Evolutionary conservation across 176 grass and related monocot species (phyloP), one percentile per base, ranked within the genome.

Genomic region (Aechmea fasciata): DNA sequence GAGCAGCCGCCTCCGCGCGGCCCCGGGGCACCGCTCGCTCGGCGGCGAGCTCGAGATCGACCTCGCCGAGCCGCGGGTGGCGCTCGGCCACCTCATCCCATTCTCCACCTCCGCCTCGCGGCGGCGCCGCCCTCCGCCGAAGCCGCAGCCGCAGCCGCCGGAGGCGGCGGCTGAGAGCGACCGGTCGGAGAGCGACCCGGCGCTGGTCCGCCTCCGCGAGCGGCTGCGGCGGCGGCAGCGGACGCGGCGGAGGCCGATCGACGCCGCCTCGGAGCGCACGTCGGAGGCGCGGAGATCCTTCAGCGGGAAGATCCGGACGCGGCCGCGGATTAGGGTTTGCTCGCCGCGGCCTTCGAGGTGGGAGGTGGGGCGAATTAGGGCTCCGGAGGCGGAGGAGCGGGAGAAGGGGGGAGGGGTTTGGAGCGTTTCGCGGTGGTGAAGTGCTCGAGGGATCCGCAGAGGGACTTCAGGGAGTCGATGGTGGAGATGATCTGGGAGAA

Each of bases 401-500:
- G 66, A 41, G 55, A 2, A 9, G 17, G 13, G 14, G 66, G 72
- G 54, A 57, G 67, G 22, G 84, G 75, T 47, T 71, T 90, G 57
- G 84, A 96, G 75, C 69, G 80, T 53, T 87, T 90, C 80, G 91
- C 87, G 26, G 87, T 96, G 73, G 84, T 96, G 77, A 88, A 88
- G 62, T 70, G 79, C 67, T 87, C 91, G 73, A 70, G 82, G 17
- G 84, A 96, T 71, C 91, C 91, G 13, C 82, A 96, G 68, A 81
- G 80, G 5, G 84, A 81, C 53, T 96, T 96, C 82, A 73, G 84
- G 76, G 76, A 80, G 10, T 96, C 91, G 3, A 96, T 96, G 91
- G 77, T 96, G 76, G 91, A 85, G 71, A 96, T 96, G 91, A 96
- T 91, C 62, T 47, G 71, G 19, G 86, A 81, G 84, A 91, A 81